Percentiles rank a stretch among this genome's conserved stretches.
Evolutionary conservation across 2,329 filamentous ascomycete genomes (phyloP).

Genomic region (Paracoccidioides brasiliensis): DNA sequence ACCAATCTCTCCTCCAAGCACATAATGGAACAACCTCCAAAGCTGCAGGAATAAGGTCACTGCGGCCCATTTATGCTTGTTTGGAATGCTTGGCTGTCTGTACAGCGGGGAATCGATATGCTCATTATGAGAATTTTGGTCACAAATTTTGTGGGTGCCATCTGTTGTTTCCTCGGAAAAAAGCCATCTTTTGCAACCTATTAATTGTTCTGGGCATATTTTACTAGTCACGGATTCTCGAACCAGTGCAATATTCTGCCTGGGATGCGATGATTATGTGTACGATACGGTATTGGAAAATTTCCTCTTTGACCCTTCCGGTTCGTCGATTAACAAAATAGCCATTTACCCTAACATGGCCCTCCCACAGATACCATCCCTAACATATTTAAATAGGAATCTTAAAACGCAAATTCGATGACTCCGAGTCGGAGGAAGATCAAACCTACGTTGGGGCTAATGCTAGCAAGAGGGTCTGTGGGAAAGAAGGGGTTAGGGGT

Average conservation of each 20-base stretch:
- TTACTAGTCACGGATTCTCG: slow-evolving; percentile 29
- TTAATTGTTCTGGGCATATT: not conserved
- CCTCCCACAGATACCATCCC: slow-evolving; percentile 5
- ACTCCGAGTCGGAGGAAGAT: slow-evolving; percentile 43
- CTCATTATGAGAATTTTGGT: slow-evolving; percentile 25
- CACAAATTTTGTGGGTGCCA: slow-evolving; percentile 29
- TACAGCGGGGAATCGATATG: slow-evolving; percentile 19
- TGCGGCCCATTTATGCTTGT: slow-evolving; percentile 30
- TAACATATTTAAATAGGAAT: slow-evolving; percentile 10
- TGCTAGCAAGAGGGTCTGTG: slow-evolving; percentile 66
- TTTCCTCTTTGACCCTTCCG: slow-evolving; percentile 18
- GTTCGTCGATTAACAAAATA: slow-evolving; percentile 3
- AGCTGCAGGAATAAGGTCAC: slow-evolving; percentile 16
- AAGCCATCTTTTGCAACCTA: not conserved
- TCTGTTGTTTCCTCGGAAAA: not conserved
- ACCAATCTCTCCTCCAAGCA: slow-evolving; percentile 21
- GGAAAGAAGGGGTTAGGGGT: slow-evolving; percentile 75
- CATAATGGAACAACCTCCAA: slow-evolving; percentile 19
- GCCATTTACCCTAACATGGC: not conserved
- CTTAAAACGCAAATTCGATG: slow-evolving; percentile 23
- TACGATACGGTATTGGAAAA: slow-evolving; percentile 30
- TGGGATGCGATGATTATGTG: slow-evolving; percentile 29
- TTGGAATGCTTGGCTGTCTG: slow-evolving; percentile 25
- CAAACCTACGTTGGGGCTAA: slow-evolving; percentile 65
- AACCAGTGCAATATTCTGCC: slow-evolving; percentile 27